Conservation (phyloP, 495 filamentous ascomycete genomes). For the Aspergillus bridgeri region DNA sequence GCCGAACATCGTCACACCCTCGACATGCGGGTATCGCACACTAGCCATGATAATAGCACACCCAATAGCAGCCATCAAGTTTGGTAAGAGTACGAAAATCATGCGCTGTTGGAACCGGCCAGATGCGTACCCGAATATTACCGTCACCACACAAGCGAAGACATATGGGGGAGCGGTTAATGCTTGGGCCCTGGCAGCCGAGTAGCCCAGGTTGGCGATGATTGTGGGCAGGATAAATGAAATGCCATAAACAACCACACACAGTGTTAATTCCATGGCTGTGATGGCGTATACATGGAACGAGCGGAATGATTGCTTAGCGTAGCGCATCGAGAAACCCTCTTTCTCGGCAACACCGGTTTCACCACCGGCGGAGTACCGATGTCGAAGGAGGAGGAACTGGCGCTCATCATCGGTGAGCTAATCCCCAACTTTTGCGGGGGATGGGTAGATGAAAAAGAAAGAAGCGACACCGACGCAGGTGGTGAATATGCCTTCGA, state of each 20-base stretch:
- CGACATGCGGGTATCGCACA: background rate
- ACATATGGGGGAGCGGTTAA: constrained; percentile 80
- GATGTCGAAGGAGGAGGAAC: constrained; percentile 70
- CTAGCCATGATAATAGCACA: constrained; percentile 4
- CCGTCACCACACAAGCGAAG: constrained; percentile 66
- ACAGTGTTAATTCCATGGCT: background rate
- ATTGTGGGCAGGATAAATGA: constrained; percentile 66
- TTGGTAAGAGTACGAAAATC: constrained; percentile 64
- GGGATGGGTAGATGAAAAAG: constrained; percentile 75
- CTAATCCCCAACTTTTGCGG: constrained; percentile 48
- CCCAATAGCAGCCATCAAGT: constrained; percentile 41
- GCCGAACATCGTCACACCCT: constrained; percentile 1
- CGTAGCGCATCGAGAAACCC: background rate
- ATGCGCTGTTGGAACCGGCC: constrained; percentile 73
- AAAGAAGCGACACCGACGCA: constrained; percentile 66
- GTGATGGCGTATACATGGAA: background rate
- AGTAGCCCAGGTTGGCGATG: constrained; percentile 61
- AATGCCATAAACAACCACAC: background rate
- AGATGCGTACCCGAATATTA: constrained; percentile 65
- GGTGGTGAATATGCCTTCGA: constrained; percentile 70
- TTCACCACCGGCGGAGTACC: constrained; percentile 19
- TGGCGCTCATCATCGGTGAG: constrained; percentile 67
- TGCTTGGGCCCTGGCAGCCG: constrained; percentile 70
- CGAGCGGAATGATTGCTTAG: background rate
- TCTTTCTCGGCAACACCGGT: constrained; percentile 50